A percentile compares a stretch with the other conserved stretches of the same genome.
phyloP scores from a whole-genome alignment of 2,329 filamentous ascomycete species.

The Aureobasidium sp. region DNA sequence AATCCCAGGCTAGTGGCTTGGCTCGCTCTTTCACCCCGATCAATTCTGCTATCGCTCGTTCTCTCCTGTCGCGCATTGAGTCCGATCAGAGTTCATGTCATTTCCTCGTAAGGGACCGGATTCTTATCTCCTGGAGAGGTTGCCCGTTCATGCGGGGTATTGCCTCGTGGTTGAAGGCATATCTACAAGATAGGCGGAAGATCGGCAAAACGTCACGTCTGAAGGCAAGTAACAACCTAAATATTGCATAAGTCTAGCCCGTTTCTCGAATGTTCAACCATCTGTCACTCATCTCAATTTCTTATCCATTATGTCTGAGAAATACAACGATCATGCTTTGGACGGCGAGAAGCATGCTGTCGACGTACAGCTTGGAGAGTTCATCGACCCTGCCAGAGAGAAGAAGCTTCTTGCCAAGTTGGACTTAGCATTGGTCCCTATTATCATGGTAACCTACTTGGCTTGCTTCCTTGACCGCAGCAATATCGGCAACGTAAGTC shows the following conservation, averaged over 20 bases:
- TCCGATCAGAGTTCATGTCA: background rate
- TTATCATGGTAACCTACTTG: constrained; percentile 49
- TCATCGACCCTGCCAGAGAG: constrained; percentile 38
- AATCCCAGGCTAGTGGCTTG: background rate
- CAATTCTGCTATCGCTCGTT: no score
- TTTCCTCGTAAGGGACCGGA: background rate
- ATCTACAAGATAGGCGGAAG: constrained; percentile 7
- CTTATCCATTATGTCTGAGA: constrained; percentile 1
- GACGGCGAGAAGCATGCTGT: constrained; percentile 4
- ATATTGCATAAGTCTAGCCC: background rate
- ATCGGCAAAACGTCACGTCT: background rate
- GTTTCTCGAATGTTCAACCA: background rate
- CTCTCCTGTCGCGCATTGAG: background rate
- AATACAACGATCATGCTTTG: background rate
- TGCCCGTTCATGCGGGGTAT: background rate
- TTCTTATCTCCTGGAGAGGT: background rate
- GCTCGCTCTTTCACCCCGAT: background rate
- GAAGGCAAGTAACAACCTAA: background rate
- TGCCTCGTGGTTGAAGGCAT: background rate
- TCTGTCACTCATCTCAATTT: background rate
- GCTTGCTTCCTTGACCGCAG: constrained; percentile 47
- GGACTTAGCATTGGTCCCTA: constrained; percentile 40
- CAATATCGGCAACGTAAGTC: constrained; percentile 36
- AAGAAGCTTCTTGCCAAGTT: constrained; percentile 39
- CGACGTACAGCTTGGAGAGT: background rate